Percentiles rank a stretch among this genome's conserved stretches.
Conservation (phyloP, 805 yeast species). For the Spencermartinsiella europaea region DNA sequence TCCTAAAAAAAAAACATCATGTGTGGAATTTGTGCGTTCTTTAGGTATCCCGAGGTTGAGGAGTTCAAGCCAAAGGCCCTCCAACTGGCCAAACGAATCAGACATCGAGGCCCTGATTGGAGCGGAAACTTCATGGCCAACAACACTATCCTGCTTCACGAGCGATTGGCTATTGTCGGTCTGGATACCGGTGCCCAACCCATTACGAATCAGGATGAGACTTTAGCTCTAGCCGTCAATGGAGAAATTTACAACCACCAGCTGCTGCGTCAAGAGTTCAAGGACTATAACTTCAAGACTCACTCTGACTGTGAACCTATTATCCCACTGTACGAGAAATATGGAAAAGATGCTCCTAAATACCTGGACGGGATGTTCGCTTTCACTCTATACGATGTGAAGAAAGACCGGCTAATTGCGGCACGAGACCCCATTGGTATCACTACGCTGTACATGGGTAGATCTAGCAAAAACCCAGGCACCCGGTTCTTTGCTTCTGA, state of each 20-base stretch:
- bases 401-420: constrained; percentile 82
- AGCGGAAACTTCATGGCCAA: constrained; percentile 72
- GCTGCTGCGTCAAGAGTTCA: constrained; percentile 69
- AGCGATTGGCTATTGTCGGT: constrained; percentile 96
- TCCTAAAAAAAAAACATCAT: constrained; percentile 40
- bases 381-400: constrained; percentile 81
- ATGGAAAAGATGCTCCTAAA: constrained; percentile 87
- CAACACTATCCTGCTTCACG: constrained; percentile 83
- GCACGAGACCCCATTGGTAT: constrained; percentile 99
- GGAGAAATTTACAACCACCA: constrained; percentile 99
- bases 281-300: constrained; percentile 74
- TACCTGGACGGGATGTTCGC: constrained; percentile 98
- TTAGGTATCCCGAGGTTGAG: constrained; percentile 72
- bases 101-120: constrained; percentile 99
- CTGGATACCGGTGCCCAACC: constrained; percentile 98
- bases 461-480: constrained; percentile 58
- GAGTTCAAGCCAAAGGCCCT: constrained; percentile 82
- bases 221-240: constrained; percentile 77
- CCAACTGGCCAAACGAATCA: constrained; percentile 80
- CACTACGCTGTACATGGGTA: constrained; percentile 94
- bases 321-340: constrained; percentile 84
- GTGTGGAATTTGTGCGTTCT: constrained; percentile 99
- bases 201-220: constrained; percentile 71
- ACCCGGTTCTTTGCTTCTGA: constrained; percentile 90
- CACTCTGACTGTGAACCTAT: constrained; percentile 96